These are phyloP conservation scores for Geotrichum siamense DNA, from an alignment of 1,139 yeast genomes.

Conservation along the genomic window DNA sequence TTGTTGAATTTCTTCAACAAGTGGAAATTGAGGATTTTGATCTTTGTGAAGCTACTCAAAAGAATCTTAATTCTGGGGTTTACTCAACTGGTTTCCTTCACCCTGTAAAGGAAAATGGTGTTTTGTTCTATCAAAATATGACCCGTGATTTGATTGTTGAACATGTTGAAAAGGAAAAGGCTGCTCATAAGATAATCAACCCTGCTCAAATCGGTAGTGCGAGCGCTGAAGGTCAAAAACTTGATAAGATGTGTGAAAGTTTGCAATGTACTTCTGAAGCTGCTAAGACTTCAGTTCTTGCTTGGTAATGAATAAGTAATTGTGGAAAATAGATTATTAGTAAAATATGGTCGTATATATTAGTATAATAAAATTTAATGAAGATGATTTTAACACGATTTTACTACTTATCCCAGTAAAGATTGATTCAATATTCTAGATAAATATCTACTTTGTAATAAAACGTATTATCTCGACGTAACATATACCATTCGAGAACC, in stretches of 20 bases:
- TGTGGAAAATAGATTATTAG: not conserved
- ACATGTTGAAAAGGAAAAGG: slow-evolving; percentile 44
- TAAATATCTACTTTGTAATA: too few species aligned
- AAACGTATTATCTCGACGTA: too few species aligned
- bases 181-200: slow-evolving; percentile 42
- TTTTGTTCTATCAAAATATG: slow-evolving; percentile 48
- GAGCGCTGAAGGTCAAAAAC: slow-evolving; percentile 10
- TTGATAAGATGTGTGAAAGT: slow-evolving; percentile 14
- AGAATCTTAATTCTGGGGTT: slow-evolving; percentile 53
- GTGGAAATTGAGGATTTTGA: slow-evolving; percentile 56
- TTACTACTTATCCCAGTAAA: too few species aligned
- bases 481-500: too few species aligned
- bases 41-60: slow-evolving; percentile 51
- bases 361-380: too few species aligned
- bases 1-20: slow-evolving; percentile 54
- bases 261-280: slow-evolving; percentile 11
- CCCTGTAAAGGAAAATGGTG: slow-evolving; percentile 54
- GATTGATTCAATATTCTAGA: too few species aligned
- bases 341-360: too few species aligned
- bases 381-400: too few species aligned
- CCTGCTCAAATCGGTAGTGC: slow-evolving; percentile 44
- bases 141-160: slow-evolving; percentile 54
- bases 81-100: slow-evolving; percentile 52
- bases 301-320: slow-evolving; percentile 15
- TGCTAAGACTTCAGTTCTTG: slow-evolving; percentile 8